These are phyloP conservation scores for Sporothrix pallida DNA, from an alignment of 2,329 filamentous ascomycete genomes.

Conservation along the genomic window DNA sequence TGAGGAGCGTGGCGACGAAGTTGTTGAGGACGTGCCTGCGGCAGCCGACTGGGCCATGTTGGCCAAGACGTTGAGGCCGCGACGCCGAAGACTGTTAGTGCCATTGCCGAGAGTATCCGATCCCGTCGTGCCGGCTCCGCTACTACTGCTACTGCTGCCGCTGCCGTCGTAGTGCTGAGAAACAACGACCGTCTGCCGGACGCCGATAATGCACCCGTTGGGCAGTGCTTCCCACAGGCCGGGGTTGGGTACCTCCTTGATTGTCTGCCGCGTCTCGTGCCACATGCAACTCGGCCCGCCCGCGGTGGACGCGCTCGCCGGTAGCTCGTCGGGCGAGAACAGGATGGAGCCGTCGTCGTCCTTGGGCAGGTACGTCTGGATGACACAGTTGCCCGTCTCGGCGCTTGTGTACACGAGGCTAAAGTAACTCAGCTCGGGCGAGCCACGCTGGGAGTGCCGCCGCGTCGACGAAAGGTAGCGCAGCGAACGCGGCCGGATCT, in stretches of 20 bases:
- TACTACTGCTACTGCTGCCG: background rate
- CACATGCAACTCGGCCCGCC: slow-evolving; percentile 57
- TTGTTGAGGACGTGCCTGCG: background rate
- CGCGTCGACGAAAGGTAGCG: slow-evolving; percentile 63
- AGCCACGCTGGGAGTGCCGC: slow-evolving; percentile 59
- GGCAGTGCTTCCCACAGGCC: slow-evolving; percentile 69
- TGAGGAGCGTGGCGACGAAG: background rate
- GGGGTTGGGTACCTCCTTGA: slow-evolving; percentile 63
- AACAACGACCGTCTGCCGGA: slow-evolving; percentile 52
- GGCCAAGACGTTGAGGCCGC: background rate
- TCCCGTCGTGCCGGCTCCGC: background rate
- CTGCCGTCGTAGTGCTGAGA: background rate
- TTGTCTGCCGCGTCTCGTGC: slow-evolving; percentile 57
- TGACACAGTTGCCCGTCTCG: slow-evolving; percentile 65
- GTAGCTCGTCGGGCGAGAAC: slow-evolving; percentile 57
- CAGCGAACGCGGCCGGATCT: slow-evolving; percentile 64
- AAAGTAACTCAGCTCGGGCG: slow-evolving; percentile 64
- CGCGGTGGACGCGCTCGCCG: slow-evolving; percentile 40
- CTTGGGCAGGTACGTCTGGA: slow-evolving; percentile 66
- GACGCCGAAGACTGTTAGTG: slow-evolving; percentile 35
- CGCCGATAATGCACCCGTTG: slow-evolving; percentile 66
- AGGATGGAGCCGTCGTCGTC: slow-evolving; percentile 62
- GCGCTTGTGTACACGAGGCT: slow-evolving; percentile 67
- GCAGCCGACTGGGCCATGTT: background rate
- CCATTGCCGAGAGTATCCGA: slow-evolving; percentile 25